A percentile compares a stretch with the other conserved stretches of the same genome.
phyloP scores from a whole-genome alignment of 2,329 filamentous ascomycete genomes.

The Ceratocystis albifundus region DNA sequence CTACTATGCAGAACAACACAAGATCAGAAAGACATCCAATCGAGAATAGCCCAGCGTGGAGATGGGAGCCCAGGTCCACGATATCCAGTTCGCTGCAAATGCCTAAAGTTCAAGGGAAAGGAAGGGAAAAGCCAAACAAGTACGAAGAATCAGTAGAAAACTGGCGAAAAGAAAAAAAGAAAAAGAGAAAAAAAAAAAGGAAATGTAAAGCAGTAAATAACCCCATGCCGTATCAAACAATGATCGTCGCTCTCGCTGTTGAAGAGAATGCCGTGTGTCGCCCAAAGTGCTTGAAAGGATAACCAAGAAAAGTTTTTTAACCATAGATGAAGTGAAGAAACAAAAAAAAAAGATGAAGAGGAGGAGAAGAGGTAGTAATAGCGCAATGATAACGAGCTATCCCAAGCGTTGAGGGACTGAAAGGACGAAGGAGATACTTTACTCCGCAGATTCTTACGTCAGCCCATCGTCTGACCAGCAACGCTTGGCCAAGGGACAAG shows the following conservation, averaged over 20 bases:
- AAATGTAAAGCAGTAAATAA: slow-evolving; percentile 7
- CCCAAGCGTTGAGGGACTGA: slow-evolving; percentile 8
- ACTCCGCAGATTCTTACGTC: background rate
- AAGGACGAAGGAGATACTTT: background rate
- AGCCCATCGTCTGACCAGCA: background rate
- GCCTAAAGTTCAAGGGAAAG: background rate
- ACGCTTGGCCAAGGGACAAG: background rate
- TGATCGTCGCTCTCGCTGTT: slow-evolving; percentile 24
- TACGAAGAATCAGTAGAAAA: slow-evolving; percentile 7
- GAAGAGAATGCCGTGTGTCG: slow-evolving; percentile 23
- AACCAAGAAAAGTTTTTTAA: slow-evolving; percentile 11
- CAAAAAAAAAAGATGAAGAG: slow-evolving; percentile 17
- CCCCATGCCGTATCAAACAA: slow-evolving; percentile 21
- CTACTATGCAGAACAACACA: slow-evolving; percentile 4
- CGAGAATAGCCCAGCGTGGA: background rate
- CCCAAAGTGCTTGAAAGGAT: slow-evolving; percentile 17
- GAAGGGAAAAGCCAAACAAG: background rate
- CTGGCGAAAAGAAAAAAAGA: slow-evolving; percentile 1
- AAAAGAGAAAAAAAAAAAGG: slow-evolving; percentile 1
- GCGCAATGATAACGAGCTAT: background rate
- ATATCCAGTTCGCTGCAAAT: background rate
- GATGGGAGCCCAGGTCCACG: background rate
- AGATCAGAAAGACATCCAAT: background rate
- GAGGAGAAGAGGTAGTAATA: background rate
- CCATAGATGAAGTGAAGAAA: slow-evolving; percentile 6